Percentiles rank a stretch among this genome's conserved stretches.
Evolutionary conservation across 495 filamentous ascomycete species (phyloP).

Genomic region (Podospora pseudopauciseta): DNA sequence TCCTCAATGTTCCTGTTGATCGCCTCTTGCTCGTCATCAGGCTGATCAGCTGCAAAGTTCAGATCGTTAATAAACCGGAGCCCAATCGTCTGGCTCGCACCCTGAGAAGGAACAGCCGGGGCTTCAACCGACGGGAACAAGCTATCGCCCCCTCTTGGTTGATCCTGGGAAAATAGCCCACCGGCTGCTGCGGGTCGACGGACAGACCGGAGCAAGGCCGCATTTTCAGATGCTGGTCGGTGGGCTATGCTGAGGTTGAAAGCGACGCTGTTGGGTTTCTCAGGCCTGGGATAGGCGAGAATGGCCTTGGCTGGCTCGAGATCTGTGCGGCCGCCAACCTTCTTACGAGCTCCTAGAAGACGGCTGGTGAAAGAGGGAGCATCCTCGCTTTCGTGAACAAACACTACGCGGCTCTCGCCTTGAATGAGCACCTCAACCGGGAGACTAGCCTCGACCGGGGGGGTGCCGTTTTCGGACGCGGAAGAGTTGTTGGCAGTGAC

Average conservation of each 20-base stretch:
- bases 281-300: conserved; percentile 39
- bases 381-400: conserved; percentile 49
- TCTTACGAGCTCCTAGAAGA: conserved; percentile 32
- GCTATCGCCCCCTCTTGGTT: conserved; percentile 13
- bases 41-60: conserved; percentile 39
- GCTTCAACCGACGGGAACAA: conserved; percentile 20
- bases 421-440: conserved; percentile 59
- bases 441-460: conserved; percentile 31
- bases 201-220: conserved; percentile 14
- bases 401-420: conserved; percentile 60
- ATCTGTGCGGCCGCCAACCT: conserved; percentile 23
- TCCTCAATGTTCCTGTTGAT: conserved; percentile 48
- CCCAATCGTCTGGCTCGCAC: conserved; percentile 22
- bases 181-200: not conserved
- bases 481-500: conserved; percentile 28
- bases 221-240: conserved; percentile 12
- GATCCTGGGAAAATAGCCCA: conserved; percentile 22
- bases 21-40: conserved; percentile 43
- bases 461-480: conserved; percentile 25
- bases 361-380: conserved; percentile 36
- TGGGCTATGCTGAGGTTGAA: conserved; percentile 45
- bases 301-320: conserved; percentile 34
- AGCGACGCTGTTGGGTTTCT: conserved; percentile 38
- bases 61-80: conserved; percentile 45
- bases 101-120: conserved; percentile 16